Conservation (phyloP, 495 filamentous ascomycete species). For the Penicillium maclennaniae region DNA sequence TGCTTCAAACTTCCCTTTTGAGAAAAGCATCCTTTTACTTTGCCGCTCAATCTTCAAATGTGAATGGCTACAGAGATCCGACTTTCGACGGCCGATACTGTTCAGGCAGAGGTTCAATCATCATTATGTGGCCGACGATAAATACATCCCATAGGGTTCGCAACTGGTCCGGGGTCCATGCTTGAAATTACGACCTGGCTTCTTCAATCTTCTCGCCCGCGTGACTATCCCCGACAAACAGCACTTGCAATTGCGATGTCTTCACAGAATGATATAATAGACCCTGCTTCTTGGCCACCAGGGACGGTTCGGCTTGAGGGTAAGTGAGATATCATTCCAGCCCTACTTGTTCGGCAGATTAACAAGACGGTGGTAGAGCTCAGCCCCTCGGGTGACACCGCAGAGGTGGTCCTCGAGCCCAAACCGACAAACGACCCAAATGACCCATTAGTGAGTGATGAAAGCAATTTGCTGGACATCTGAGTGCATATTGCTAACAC, state of each 20-base stretch:
- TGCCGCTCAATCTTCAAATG: not conserved
- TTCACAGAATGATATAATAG: not conserved
- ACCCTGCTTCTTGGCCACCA: conserved; percentile 22
- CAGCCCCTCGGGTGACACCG: conserved; percentile 1
- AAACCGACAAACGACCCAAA: conserved; percentile 20
- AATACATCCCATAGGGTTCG: not conserved
- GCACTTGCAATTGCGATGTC: conserved; percentile 2
- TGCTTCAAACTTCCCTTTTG: conserved; percentile 25
- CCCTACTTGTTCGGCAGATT: not conserved
- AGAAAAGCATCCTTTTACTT: conserved; percentile 1
- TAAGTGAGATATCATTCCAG: not conserved
- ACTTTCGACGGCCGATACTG: conserved; percentile 1
- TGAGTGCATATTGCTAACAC: not conserved
- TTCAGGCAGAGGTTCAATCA: conserved; percentile 7
- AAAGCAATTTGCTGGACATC: not conserved
- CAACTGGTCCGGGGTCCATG: not conserved
- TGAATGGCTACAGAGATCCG: conserved; percentile 15
- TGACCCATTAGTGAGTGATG: conserved; percentile 17
- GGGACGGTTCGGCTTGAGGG: conserved; percentile 21
- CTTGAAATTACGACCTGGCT: not conserved
- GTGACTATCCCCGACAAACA: not conserved
- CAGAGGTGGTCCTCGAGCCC: conserved; percentile 18
- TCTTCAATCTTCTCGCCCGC: not conserved
- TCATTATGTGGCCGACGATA: not conserved
- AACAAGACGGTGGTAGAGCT: conserved; percentile 3